Conservation (phyloP, 345 rosid genomes). For the Eucalyptus shirleyi region DNA sequence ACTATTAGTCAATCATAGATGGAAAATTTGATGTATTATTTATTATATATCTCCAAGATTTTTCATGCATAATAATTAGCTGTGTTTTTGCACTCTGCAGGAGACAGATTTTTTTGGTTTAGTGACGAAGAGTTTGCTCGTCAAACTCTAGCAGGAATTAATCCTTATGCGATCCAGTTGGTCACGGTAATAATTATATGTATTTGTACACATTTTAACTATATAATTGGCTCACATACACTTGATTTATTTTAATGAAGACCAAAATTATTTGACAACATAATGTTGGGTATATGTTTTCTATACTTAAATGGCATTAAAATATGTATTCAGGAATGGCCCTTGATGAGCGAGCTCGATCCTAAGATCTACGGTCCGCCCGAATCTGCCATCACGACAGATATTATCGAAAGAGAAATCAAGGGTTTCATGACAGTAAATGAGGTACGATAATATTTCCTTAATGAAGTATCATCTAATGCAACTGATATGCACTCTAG, state of each 20-base stretch:
- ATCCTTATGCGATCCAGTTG: conserved; percentile 42
- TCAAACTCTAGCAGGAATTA: conserved; percentile 70
- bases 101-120: conserved; percentile 62
- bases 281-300: background rate
- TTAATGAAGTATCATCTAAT: background rate
- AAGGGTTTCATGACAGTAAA: conserved; percentile 32
- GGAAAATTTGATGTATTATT: too few species aligned
- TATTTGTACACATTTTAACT: background rate
- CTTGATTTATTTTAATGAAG: background rate
- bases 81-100: conserved; percentile 6
- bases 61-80: background rate
- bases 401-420: conserved; percentile 38
- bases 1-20: background rate
- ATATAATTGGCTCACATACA: background rate
- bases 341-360: conserved; percentile 63
- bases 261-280: background rate
- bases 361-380: conserved; percentile 51
- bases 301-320: background rate
- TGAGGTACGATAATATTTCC: conserved; percentile 16
- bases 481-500: background rate
- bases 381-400: conserved; percentile 54
- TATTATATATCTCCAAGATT: background rate
- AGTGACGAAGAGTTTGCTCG: conserved; percentile 68
- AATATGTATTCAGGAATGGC: conserved; percentile 56
- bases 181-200: conserved; percentile 26